phyloP scores from a whole-genome alignment of 306 rosid genomes.

The Pyrus bretschneideri region DNA sequence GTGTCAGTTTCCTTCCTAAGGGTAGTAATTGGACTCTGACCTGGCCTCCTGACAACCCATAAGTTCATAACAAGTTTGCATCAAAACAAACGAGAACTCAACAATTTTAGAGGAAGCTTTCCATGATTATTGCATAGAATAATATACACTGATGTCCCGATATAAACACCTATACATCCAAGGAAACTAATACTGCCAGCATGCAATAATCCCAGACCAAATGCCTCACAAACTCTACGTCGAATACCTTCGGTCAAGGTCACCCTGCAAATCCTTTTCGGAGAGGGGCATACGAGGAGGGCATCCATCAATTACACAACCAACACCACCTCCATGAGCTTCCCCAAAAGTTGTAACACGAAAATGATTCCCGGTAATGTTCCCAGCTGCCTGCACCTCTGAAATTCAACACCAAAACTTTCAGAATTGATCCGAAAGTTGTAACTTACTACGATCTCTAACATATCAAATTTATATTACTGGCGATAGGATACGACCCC shows the following conservation, averaged over 20 bases:
- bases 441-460: too few species aligned
- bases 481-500: too few species aligned
- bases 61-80: neutral
- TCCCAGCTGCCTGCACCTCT: conserved; percentile 88
- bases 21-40: conserved; percentile 94
- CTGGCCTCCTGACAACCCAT: conserved; percentile 76
- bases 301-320: conserved; percentile 94
- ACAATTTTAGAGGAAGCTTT: neutral
- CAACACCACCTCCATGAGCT: conserved; percentile 96
- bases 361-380: conserved; percentile 64
- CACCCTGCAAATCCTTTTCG: conserved; percentile 82
- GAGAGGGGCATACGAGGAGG: conserved; percentile 79
- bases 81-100: conserved; percentile 12
- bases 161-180: neutral
- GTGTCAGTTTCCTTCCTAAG: conserved; percentile 99
- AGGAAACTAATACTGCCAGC: conserved; percentile 5
- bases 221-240: neutral
- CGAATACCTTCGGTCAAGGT: conserved; percentile 88
- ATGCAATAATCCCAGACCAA: neutral
- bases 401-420: conserved; percentile 15
- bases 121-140: neutral
- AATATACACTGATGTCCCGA: neutral
- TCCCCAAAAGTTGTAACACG: conserved; percentile 92
- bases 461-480: too few species aligned
- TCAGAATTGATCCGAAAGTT: neutral